Evolutionary conservation across 495 filamentous ascomycete species (phyloP).

Genomic region (Chaetomidium leptoderma): DNA sequence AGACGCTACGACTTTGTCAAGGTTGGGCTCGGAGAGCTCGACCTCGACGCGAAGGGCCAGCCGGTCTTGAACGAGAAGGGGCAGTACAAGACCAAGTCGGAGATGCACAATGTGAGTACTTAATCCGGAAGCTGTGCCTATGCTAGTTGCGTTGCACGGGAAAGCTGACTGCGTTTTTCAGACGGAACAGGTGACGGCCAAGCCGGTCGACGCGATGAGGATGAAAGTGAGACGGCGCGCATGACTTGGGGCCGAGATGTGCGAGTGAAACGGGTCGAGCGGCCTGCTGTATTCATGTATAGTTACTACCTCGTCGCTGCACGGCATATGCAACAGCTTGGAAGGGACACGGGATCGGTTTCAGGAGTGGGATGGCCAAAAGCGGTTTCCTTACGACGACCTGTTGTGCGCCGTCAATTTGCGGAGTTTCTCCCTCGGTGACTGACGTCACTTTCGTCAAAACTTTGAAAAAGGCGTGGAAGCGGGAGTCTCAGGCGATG

Average conservation of each 20-base stretch:
- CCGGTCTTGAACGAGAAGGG: conserved; percentile 37
- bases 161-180: conserved; percentile 12
- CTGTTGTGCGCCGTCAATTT: no score
- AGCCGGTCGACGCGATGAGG: conserved; percentile 35
- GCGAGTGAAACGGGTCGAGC: not conserved
- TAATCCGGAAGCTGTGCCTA: not conserved
- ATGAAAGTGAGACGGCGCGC: conserved; percentile 30
- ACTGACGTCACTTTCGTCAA: conserved; percentile 10
- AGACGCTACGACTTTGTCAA: conserved; percentile 44
- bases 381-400: not conserved
- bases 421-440: not conserved
- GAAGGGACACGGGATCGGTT: no score
- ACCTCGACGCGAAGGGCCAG: conserved; percentile 35
- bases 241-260: not conserved
- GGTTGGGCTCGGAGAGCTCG: conserved; percentile 41
- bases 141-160: not conserved
- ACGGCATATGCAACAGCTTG: no score
- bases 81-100: conserved; percentile 38
- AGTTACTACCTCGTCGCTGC: no score
- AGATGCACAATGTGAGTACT: conserved; percentile 46
- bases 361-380: no score
- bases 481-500: not conserved
- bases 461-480: not conserved
- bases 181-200: conserved; percentile 36
- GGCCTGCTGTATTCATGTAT: no score